Conservation (phyloP, 2,329 filamentous ascomycete species). For the Penicillium fuscoglaucum region DNA sequence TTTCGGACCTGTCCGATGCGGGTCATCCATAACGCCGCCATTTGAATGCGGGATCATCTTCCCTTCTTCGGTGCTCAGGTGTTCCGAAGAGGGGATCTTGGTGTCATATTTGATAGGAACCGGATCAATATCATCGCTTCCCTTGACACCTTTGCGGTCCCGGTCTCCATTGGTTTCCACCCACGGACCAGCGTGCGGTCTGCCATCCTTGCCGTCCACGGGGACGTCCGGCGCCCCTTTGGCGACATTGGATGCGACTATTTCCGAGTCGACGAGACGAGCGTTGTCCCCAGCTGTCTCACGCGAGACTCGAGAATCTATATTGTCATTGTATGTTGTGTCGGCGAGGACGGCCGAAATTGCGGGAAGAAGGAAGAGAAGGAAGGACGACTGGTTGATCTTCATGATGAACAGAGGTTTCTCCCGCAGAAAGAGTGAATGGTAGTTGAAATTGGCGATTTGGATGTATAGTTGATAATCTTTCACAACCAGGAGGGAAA, state of each 20-base stretch:
- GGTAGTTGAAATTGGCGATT: background rate
- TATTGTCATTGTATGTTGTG: constrained; percentile 17
- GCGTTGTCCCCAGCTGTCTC: constrained; percentile 13
- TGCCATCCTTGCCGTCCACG: constrained; percentile 89
- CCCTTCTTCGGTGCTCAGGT: constrained; percentile 43
- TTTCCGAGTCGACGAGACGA: constrained; percentile 21
- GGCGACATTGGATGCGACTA: constrained; percentile 25
- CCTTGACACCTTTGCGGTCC: constrained; percentile 44
- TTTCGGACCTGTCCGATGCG: constrained; percentile 70
- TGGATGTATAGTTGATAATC: background rate
- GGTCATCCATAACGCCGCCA: constrained; percentile 92
- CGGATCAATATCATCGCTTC: constrained; percentile 39
- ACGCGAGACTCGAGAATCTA: constrained; percentile 16
- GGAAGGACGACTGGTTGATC: constrained; percentile 32
- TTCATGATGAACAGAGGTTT: constrained; percentile 32
- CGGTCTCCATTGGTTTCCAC: constrained; percentile 52
- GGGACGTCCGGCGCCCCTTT: constrained; percentile 76
- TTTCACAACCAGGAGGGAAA: background rate
- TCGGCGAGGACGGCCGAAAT: constrained; percentile 31
- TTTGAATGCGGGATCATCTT: constrained; percentile 54
- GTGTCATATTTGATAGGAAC: constrained; percentile 26
- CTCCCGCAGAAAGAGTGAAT: constrained; percentile 15
- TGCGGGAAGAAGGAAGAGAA: constrained; percentile 40
- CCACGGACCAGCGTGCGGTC: constrained; percentile 83
- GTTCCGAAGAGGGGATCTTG: constrained; percentile 32